Percentiles rank a stretch among this genome's conserved stretches.
phyloP scores from a whole-genome alignment of 176 grass and related monocot species.

The Aegilops speltoides region DNA sequence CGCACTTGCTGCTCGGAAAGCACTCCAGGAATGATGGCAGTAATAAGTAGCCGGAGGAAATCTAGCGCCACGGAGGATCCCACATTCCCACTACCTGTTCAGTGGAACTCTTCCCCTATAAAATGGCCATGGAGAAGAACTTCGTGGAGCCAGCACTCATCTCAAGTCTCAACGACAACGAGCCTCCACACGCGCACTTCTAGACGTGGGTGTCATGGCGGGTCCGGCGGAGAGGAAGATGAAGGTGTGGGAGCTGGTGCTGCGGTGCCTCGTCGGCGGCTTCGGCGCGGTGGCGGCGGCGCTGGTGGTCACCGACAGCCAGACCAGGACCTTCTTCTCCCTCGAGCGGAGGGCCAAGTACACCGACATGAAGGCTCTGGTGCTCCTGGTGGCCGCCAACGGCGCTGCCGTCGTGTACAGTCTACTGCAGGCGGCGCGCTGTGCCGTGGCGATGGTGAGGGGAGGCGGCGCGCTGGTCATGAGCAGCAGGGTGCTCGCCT shows the following conservation, averaged over 20 bases:
- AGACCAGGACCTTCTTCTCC: conserved; percentile 64
- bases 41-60: background rate
- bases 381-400: conserved; percentile 53
- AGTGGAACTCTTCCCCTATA: conserved; percentile 26
- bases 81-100: background rate
- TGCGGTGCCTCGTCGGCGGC: conserved; percentile 37
- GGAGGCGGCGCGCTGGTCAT: background rate
- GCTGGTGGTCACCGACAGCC: conserved; percentile 52
- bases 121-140: conserved; percentile 15
- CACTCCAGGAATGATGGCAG: background rate
- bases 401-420: conserved; percentile 61
- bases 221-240: conserved; percentile 55
- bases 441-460: conserved; percentile 23
- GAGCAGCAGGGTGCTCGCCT: conserved; percentile 48
- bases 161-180: background rate
- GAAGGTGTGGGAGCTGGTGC: conserved; percentile 59
- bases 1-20: background rate
- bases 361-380: conserved; percentile 76
- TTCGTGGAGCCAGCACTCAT: background rate
- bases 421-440: conserved; percentile 59
- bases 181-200: background rate
- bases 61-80: conserved; percentile 9
- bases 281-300: conserved; percentile 37
- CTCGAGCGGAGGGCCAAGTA: conserved; percentile 56
- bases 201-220: background rate